phyloP scores from a whole-genome alignment of 805 yeast species.

The Wickerhamiella musiphila region DNA sequence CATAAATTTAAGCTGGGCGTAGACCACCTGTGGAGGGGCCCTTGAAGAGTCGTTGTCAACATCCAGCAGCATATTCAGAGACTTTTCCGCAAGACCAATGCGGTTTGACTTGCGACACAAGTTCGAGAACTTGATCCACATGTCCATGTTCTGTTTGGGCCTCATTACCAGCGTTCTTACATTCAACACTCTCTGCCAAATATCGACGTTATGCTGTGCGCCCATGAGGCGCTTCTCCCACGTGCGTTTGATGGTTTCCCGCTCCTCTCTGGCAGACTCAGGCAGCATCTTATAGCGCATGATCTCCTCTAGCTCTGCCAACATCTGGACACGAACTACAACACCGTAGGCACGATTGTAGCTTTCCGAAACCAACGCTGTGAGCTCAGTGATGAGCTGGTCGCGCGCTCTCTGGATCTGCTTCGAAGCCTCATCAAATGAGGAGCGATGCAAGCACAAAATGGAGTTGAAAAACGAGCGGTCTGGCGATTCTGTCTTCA shows the following conservation, averaged over 20 bases:
- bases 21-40: slow-evolving; percentile 93
- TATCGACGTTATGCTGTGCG: slow-evolving; percentile 91
- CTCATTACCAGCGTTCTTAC: slow-evolving; percentile 84
- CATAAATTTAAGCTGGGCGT: slow-evolving; percentile 89
- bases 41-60: slow-evolving; percentile 31
- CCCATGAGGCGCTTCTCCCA: slow-evolving; percentile 90
- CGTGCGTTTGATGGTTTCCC: slow-evolving; percentile 65
- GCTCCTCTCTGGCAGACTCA: slow-evolving; percentile 54
- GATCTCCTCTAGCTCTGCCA: slow-evolving; percentile 91
- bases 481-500: slow-evolving; percentile 87
- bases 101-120: slow-evolving; percentile 89
- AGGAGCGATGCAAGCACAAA: slow-evolving; percentile 65
- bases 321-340: slow-evolving; percentile 91
- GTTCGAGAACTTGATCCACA: slow-evolving; percentile 97
- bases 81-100: slow-evolving; percentile 79
- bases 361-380: slow-evolving; percentile 88
- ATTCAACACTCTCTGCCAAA: slow-evolving; percentile 94
- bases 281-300: slow-evolving; percentile 76
- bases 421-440: slow-evolving; percentile 60
- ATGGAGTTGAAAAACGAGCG: slow-evolving; percentile 90
- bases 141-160: slow-evolving; percentile 92
- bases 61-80: slow-evolving; percentile 45
- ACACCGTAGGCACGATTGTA: slow-evolving; percentile 94
- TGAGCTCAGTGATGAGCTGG: slow-evolving; percentile 75
- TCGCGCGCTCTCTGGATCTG: slow-evolving; percentile 80